Evolutionary conservation across 139 green algal species (phyloP), one percentile per base, ranked within the genome.

Genomic region (Diplosphaera chodatii): DNA sequence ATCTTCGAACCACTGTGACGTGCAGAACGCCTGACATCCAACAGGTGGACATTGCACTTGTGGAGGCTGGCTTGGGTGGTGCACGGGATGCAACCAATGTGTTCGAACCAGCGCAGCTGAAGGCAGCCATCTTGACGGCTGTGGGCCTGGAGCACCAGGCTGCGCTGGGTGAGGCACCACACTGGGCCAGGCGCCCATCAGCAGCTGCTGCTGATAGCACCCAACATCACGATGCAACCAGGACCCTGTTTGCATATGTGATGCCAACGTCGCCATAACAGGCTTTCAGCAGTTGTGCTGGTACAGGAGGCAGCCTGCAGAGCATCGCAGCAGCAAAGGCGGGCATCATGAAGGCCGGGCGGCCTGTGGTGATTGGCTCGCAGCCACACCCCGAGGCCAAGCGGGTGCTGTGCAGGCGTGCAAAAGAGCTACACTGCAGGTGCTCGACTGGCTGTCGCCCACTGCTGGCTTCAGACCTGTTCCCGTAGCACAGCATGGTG

Each of bases 51-150:
- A 27, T 91, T 3, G 90, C 85, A 1, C 87, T 97, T 10, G 71
- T 97, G 15, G 91, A 97, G 79, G 88, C 89, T 30, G 91, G 91
- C 0, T 75, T 97, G 27, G 91, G 91, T 2, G 91, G 90, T 5
- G 76, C 73, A 0, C 81, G 79, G 4, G 91, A 97, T 72, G 91
- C 91, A 5, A 97, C 90, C 30, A 97, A 97, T 68, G 87, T 96
- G 28, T 87, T 94, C 33, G 64, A 73, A 3, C 65, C 76, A 69
- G 73, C 90, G 63, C 69, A 81, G 32, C n/a, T 85, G 27, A 72
- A 78, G 21, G 73, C 70, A 10, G 74, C 80, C 41, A 73, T 89
- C 32, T 66, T 85, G 20, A 84, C 78, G 4, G 70, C 80, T 0
- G 55, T 86, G 16, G 82, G 87, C 6, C 32, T 69, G 6, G 91